These are phyloP conservation scores for Cephalotrichum gorgonifer DNA, from an alignment of 2,329 filamentous ascomycete species.

Conservation along the genomic window DNA sequence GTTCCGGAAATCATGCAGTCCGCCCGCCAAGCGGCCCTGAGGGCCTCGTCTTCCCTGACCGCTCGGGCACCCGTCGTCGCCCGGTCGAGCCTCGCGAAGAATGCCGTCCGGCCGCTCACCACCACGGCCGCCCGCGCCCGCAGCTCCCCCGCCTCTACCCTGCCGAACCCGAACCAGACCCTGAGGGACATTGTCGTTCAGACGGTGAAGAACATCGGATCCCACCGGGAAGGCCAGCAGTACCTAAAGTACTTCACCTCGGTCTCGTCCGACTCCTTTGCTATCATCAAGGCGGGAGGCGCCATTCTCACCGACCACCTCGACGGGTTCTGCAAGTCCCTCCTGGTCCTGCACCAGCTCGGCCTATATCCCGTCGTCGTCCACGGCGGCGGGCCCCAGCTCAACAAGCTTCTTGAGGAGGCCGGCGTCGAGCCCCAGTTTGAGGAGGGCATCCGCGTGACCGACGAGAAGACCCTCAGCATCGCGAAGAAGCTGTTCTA, in stretches of 20 bases:
- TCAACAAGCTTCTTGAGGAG: conserved; percentile 82
- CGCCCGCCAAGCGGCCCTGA: conserved; percentile 27
- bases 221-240: conserved; percentile 92
- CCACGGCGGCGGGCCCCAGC: conserved; percentile 87
- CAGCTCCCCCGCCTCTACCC: background rate
- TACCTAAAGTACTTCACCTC: conserved; percentile 97
- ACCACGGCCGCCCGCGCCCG: conserved; percentile 13
- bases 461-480: conserved; percentile 87
- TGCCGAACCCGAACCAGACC: conserved; percentile 17
- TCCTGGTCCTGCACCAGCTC: conserved; percentile 89
- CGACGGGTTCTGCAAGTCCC: conserved; percentile 77
- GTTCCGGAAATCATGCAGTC: conserved; percentile 26
- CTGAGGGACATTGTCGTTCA: conserved; percentile 24
- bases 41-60: conserved; percentile 22
- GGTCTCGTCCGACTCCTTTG: conserved; percentile 92
- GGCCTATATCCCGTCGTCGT: conserved; percentile 92
- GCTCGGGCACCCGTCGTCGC: background rate
- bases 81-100: background rate
- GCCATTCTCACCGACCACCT: conserved; percentile 93
- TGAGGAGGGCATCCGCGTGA: conserved; percentile 91
- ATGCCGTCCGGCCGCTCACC: conserved; percentile 17
- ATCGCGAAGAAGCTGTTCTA: conserved; percentile 88
- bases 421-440: conserved; percentile 92
- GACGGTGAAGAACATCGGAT: conserved; percentile 88
- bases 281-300: conserved; percentile 95